Percentiles rank a stretch among this genome's conserved stretches.
These are phyloP conservation scores for Aspergillus texensis DNA, from an alignment of 2,329 filamentous ascomycete species.

Conservation along the genomic window DNA sequence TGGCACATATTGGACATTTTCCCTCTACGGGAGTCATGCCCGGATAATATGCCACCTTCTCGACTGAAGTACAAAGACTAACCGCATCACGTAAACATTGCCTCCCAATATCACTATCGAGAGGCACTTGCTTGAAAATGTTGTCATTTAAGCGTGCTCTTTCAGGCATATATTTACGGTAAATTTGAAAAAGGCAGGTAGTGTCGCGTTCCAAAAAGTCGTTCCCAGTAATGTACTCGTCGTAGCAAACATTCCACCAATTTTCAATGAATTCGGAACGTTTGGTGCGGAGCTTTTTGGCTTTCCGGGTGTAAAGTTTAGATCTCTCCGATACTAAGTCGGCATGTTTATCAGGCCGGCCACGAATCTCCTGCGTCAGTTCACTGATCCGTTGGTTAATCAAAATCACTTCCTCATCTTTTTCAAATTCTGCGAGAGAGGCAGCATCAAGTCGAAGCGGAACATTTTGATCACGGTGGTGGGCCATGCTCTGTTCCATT, in stretches of 20 bases:
- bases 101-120: conserved; percentile 22
- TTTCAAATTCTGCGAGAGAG: conserved; percentile 15
- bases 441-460: conserved; percentile 21
- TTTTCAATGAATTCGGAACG: conserved; percentile 18
- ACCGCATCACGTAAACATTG: conserved; percentile 25
- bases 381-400: conserved; percentile 20
- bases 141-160: conserved; percentile 13
- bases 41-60: conserved; percentile 20
- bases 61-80: conserved; percentile 18
- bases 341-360: conserved; percentile 13
- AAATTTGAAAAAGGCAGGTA: conserved; percentile 24
- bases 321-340: conserved; percentile 12
- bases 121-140: conserved; percentile 17
- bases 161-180: conserved; percentile 23
- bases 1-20: conserved; percentile 4
- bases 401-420: conserved; percentile 13
- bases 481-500: conserved; percentile 27
- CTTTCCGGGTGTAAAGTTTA: conserved; percentile 23
- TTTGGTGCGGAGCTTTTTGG: conserved; percentile 16
- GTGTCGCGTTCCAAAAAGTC: conserved; percentile 21
- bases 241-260: conserved; percentile 23
- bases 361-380: conserved; percentile 17
- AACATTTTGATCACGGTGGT: conserved; percentile 23
- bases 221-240: conserved; percentile 24
- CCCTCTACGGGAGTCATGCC: background rate